Evolutionary conservation across 1,139 yeast species (phyloP).

Genomic region (Geotrichum citri-aurantii): DNA sequence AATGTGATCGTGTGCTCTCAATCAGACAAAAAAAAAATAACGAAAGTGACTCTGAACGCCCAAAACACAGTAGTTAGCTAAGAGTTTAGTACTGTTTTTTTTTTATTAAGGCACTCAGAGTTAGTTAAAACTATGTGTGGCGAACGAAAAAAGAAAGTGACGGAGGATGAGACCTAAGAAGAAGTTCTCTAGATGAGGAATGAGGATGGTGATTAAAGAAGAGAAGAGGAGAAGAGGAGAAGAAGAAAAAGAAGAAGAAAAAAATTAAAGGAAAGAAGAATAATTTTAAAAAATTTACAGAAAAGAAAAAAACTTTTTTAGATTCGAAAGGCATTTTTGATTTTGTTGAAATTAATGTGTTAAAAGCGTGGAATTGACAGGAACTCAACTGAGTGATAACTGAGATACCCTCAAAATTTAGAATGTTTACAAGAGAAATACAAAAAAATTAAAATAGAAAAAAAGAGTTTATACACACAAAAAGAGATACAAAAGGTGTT

Average conservation of each 20-base stretch:
- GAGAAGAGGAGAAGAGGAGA: conserved; percentile 1
- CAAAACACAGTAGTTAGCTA: not conserved
- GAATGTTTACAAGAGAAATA: not conserved
- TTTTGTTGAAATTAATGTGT: not conserved
- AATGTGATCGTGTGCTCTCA: not conserved
- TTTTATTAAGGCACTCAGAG: not conserved
- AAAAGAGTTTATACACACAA: no score
- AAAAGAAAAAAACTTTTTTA: not conserved
- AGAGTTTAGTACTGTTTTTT: not conserved
- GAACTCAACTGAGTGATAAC: not conserved
- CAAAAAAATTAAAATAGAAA: no score
- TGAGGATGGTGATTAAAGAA: not conserved
- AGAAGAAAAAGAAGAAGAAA: not conserved
- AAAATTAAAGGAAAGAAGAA: not conserved
- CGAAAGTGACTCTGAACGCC: not conserved
- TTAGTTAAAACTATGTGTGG: not conserved
- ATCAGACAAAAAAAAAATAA: not conserved
- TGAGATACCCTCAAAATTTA: not conserved
- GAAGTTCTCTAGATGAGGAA: not conserved
- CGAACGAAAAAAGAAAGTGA: not conserved
- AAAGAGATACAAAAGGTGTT: no score
- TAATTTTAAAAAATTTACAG: not conserved
- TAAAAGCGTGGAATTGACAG: not conserved
- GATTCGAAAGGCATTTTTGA: not conserved
- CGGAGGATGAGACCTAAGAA: not conserved